A percentile compares a stretch with the other conserved stretches of the same genome.
These are phyloP conservation scores for Kodamaea plutei DNA, from an alignment of 1,139 yeast genomes.

Conservation along the genomic window DNA sequence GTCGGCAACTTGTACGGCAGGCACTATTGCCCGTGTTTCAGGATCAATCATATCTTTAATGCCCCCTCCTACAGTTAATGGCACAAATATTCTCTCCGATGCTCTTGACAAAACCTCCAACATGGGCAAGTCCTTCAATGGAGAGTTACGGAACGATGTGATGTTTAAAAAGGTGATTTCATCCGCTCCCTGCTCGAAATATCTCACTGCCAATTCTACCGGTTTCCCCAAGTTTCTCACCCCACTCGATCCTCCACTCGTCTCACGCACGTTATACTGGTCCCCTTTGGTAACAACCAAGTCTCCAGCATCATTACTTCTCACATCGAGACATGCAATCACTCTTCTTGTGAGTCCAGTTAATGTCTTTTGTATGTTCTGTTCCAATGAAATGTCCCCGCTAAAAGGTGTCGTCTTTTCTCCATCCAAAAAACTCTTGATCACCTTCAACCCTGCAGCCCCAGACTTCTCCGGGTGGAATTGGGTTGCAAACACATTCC, in stretches of 20 bases:
- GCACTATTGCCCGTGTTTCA: constrained; percentile 59
- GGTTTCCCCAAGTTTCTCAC: constrained; percentile 96
- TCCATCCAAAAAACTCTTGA: constrained; percentile 66
- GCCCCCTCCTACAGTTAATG: constrained; percentile 97
- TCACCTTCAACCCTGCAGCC: constrained; percentile 73
- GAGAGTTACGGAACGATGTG: constrained; percentile 92
- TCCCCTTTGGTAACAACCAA: constrained; percentile 97
- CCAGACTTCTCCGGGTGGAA: constrained; percentile 98
- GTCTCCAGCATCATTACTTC: constrained; percentile 91
- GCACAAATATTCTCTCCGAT: constrained; percentile 89
- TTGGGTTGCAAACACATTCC: constrained; percentile 87
- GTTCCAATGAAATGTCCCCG: constrained; percentile 12
- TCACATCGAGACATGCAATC: constrained; percentile 94
- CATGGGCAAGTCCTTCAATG: constrained; percentile 91
- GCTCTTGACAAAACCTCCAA: constrained; percentile 77
- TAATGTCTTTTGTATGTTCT: constrained; percentile 40
- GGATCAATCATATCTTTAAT: constrained; percentile 87
- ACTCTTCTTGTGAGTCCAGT: constrained; percentile 83
- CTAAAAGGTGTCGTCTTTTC: constrained; percentile 24
- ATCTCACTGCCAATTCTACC: constrained; percentile 84
- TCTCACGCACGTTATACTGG: constrained; percentile 92
- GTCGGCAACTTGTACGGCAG: constrained; percentile 88
- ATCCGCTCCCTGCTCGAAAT: constrained; percentile 92
- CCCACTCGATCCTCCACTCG: constrained; percentile 22
- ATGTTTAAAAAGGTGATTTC: constrained; percentile 92